Conservation (phyloP, 2,329 filamentous ascomycete species). For the Exophiala viscosa region DNA sequence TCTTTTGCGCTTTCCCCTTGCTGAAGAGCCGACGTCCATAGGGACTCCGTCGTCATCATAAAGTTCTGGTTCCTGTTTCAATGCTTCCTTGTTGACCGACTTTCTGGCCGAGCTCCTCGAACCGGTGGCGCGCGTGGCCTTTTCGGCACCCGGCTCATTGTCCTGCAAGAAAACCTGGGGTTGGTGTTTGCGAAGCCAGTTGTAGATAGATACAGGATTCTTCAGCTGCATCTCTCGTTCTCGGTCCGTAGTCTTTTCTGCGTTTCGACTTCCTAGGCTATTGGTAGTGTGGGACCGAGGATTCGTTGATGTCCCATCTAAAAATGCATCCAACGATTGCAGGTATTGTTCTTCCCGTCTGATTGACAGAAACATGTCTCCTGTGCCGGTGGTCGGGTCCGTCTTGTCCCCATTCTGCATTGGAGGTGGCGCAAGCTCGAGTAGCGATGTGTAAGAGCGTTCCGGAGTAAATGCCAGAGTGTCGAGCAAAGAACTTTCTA, state of each 20-base stretch:
- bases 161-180: conserved; percentile 83
- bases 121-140: conserved; percentile 39
- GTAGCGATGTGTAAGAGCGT: conserved; percentile 28
- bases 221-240: conserved; percentile 57
- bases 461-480: conserved; percentile 39
- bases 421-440: conserved; percentile 4
- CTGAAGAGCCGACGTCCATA: conserved; percentile 32
- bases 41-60: conserved; percentile 44
- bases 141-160: conserved; percentile 51
- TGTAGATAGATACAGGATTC: conserved; percentile 90
- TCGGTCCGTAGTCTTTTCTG: conserved; percentile 48
- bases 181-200: conserved; percentile 84
- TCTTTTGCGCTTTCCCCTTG: conserved; percentile 45
- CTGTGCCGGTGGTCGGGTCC: conserved; percentile 17
- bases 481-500: conserved; percentile 39
- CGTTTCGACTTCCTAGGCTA: conserved; percentile 43
- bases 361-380: conserved; percentile 42
- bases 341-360: conserved; percentile 44
- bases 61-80: conserved; percentile 36
- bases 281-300: conserved; percentile 36
- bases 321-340: conserved; percentile 39
- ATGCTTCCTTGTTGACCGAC: conserved; percentile 26
- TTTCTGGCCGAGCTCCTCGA: conserved; percentile 42
- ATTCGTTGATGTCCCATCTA: conserved; percentile 14
- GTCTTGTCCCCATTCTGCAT: conserved; percentile 4